phyloP scores from a whole-genome alignment of 331 rosid genomes.

The Cydonia oblonga region DNA sequence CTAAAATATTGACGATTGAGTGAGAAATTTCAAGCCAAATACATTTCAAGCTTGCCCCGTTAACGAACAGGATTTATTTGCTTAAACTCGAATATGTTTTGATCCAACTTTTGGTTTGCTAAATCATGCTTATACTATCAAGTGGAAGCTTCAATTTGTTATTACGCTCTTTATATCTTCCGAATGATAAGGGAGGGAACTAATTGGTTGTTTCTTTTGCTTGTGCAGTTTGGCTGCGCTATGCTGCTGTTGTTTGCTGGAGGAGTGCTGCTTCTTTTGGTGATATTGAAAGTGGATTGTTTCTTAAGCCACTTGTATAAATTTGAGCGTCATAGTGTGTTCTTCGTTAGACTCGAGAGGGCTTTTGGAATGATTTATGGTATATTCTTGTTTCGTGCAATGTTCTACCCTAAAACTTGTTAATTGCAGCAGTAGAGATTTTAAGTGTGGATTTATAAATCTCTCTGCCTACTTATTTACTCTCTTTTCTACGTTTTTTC shows the following conservation, averaged over 20 bases:
- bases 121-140: not conserved
- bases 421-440: not conserved
- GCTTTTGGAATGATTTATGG: not conserved
- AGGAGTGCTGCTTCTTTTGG: constrained; percentile 57
- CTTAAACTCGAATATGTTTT: not conserved
- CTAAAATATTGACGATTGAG: not conserved
- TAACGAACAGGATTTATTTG: not conserved
- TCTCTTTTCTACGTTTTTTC: not conserved
- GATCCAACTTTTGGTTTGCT: not conserved
- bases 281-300: not conserved
- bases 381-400: not conserved
- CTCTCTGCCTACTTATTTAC: too few relatives aligned
- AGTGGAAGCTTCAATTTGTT: not conserved
- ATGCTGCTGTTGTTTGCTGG: constrained; percentile 85
- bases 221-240: constrained; percentile 68
- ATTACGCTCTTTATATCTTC: not conserved
- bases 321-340: not conserved
- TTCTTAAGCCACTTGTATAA: not conserved
- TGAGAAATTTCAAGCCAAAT: not conserved
- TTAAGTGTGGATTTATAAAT: not conserved
- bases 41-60: not conserved
- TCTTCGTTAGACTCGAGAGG: not conserved
- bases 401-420: not conserved
- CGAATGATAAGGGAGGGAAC: not conserved
- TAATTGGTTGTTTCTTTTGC: constrained; percentile 1